These are phyloP conservation scores for Cymbopogon flexuosus DNA, from an alignment of 202 grass and related monocot genomes.

Conservation along the genomic window DNA sequence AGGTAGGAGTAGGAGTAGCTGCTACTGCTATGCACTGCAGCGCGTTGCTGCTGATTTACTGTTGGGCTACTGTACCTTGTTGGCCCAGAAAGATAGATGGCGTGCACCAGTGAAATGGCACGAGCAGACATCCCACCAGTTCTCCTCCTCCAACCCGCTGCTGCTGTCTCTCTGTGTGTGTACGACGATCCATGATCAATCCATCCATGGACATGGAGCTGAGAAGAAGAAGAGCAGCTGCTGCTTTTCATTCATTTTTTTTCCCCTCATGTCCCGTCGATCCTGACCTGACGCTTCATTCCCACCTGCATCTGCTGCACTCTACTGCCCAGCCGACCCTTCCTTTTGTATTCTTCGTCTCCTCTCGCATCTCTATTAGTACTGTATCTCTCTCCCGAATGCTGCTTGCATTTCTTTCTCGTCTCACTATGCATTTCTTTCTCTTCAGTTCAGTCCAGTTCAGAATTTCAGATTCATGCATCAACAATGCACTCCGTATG, in stretches of 20 bases:
- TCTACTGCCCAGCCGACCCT: no score
- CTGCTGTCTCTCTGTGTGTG: background rate
- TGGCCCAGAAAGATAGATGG: background rate
- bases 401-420: no score
- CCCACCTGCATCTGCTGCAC: background rate
- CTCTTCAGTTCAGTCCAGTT: background rate
- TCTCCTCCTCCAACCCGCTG: background rate
- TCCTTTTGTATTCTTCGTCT: background rate
- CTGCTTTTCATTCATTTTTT: background rate
- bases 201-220: background rate
- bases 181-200: constrained; percentile 20
- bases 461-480: background rate
- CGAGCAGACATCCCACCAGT: background rate
- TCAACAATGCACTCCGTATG: background rate
- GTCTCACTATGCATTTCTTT: background rate
- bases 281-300: constrained; percentile 34
- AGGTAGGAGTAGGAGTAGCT: no score
- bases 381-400: no score
- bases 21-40: no score
- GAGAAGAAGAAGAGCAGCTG: no score
- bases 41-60: no score
- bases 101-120: constrained; percentile 15
- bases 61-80: no score
- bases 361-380: background rate
- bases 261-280: constrained; percentile 19